Evolutionary conservation across 2,329 filamentous ascomycete genomes (phyloP), one percentile per base, ranked within the genome.

Genomic region (Ascochyta koolunga): DNA sequence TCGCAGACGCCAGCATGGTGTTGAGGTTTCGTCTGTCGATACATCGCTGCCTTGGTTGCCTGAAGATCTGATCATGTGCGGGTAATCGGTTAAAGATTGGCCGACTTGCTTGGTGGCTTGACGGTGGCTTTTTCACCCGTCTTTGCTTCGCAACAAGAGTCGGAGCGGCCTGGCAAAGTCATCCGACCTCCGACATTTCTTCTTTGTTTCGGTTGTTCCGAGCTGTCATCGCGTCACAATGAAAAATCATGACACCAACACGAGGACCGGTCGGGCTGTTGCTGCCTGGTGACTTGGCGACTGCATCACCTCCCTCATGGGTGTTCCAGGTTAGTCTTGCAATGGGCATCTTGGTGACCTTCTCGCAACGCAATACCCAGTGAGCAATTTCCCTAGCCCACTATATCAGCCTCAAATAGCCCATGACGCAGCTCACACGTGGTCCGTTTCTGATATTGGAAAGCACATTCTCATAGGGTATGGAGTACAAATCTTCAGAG

Each of bases 21-120:
- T 46, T 50, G 35, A 40, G 16, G 5, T 46, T 54, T 54, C 45
- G 51, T 54, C 51, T 45, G 51, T 41, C 45, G 41, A 49, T 50
- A 18, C 18, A 11, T 42, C 41, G 43, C 32, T 35, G 25, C 15
- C 21, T n/a, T 39, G 54, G 54, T 24, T 46, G 54, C 50, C 54
- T 57, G 32, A 54, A 29, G 45, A 53, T 54, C 40, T 44, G 45
- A 18, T 29, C 25, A 32, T 27, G 22, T 9, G 41, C 45, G 19
- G 42, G 45, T 32, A 10, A 45, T 49, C 50, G 40, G 16, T 22
- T 56, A 16, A 7, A 45, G 45, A 40, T 53, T 57, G 36, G 49
- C 16, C 36, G 22, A 21, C n/a, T 25, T 21, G 37, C 10, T 33
- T 39, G 24, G 44, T 57, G 54, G 54, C 50, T 57, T 50, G 29